Base-by-base conservation (phyloP, 805 yeast genomes). In the Schizosaccharomyces pombe region DNA sequence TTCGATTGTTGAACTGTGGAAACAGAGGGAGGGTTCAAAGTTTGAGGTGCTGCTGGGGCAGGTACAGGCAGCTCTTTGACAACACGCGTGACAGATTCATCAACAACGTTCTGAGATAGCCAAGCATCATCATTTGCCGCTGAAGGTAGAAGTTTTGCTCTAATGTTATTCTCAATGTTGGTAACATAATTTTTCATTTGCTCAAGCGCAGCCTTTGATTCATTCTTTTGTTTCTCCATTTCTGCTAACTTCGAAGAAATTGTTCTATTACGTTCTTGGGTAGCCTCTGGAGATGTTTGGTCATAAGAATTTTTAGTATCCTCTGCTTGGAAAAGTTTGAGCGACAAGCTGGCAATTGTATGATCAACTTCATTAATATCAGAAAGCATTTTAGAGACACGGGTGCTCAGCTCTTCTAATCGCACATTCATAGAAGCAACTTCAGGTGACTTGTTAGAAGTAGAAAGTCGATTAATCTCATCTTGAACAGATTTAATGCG, bases 1-100 rank as follows among this genome's bases (percentile, higher is more conserved):
- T n/a, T 30, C 22, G 55, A 26, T 39, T 57, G 47, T 32, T 47
- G 34, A 29, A 33, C 51, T 24, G 52, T 9, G 19, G n/a, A 31
- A 54, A 28, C 14, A 33, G 39, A 33, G 39, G 39, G n/a, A 33
- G 39, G n/a, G n/a, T n/a, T n/a, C n/a, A n/a, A n/a, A n/a, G n/a
- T 19, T 37, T n/a, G 3, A 37, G 22, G 24, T 6, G 43, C 22
- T 11, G 43, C 11, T 11, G 43, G 43, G n/a, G n/a, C n/a, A n/a
- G n/a, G n/a, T n/a, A n/a, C n/a, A n/a, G n/a, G n/a, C 5, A 37
- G 43, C 1, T 37, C 43, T 14, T 37, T 2, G 24, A 37, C 8
- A 37, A 14, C 14, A 8, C 22, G n/a, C 24, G n/a, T 37, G 22
- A 37, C 43, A 37, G 43, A 37, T 1, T 37, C 43, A 37, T 37